Conservation (phyloP, 805 yeast species). For the Ogataea chonburiensis region DNA sequence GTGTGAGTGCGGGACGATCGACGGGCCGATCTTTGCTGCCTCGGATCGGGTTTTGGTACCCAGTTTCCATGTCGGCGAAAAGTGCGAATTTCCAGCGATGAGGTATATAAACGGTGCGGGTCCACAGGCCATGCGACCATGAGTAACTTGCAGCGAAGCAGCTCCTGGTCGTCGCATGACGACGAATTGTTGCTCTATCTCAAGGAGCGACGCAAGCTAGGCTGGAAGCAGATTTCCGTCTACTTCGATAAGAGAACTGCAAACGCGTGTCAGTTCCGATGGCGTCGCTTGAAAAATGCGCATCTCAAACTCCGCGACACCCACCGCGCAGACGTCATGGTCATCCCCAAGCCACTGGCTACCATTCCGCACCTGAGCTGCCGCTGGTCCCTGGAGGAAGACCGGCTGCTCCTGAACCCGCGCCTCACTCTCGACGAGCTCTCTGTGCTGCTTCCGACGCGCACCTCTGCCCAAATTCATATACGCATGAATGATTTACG, state of each 20-base stretch:
- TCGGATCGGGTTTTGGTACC: slow-evolving; percentile 3
- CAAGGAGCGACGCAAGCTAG: slow-evolving; percentile 78
- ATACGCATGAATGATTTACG: slow-evolving; percentile 4
- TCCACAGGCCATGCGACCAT: not conserved
- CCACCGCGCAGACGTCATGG: not conserved
- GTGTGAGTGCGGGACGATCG: slow-evolving; percentile 8
- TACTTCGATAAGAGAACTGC: slow-evolving; percentile 79
- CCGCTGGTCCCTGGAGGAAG: slow-evolving; percentile 66
- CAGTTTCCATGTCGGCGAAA: slow-evolving; percentile 6
- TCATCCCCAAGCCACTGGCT: slow-evolving; percentile 6
- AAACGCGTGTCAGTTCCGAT: slow-evolving; percentile 85
- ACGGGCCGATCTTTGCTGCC: slow-evolving; percentile 1
- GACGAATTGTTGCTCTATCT: slow-evolving; percentile 68
- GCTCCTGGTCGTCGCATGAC: slow-evolving; percentile 74
- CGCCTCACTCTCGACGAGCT: slow-evolving; percentile 72
- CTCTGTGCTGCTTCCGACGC: slow-evolving; percentile 65
- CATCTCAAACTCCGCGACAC: slow-evolving; percentile 29
- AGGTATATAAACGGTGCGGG: slow-evolving; percentile 1
- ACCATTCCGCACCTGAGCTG: slow-evolving; percentile 5
- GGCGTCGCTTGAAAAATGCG: slow-evolving; percentile 66
- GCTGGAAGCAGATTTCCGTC: slow-evolving; percentile 84
- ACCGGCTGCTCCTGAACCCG: slow-evolving; percentile 57
- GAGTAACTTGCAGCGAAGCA: slow-evolving; percentile 9
- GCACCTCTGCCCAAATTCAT: slow-evolving; percentile 60
- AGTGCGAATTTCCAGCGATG: slow-evolving; percentile 1